Evolutionary conservation across 768 basidiomycete species (phyloP), one percentile per base, ranked within the genome.

Genomic region (Termitomyces sp.): DNA sequence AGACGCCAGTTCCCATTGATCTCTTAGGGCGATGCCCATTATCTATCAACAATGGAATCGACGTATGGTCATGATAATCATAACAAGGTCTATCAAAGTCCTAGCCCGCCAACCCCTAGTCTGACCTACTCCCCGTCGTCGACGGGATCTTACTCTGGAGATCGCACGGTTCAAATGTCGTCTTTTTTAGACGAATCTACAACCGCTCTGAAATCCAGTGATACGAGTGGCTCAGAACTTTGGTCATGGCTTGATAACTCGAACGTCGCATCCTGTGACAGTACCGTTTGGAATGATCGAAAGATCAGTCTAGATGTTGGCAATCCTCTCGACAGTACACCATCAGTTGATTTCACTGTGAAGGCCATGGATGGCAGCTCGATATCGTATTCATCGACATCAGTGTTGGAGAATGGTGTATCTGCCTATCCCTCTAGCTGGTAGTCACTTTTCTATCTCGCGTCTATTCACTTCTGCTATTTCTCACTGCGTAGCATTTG

Each of bases 121-220:
- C 79, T 87, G 41, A 79, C 76, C 12, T 82, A 82, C 52, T 86
- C 86, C 0, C 86, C 86, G 0, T 79, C 83, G 1, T 80, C 84
- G 4, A 84, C 83, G 1, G 84, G 83, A 57, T 85, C 81, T 0
- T 77, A 77, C 13, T 81, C 81, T 5, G 71, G 77, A 50, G 83
- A 84, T 63, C 78, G 78, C 26, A 85, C 82, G 0, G 73, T 84
- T 26, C 84, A 85, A 63, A 81, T 84, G 79, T 70, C 77, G 16
- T 75, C 71, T 0, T 84, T 84, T 58, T 70, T 77, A 65, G 83
- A 86, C 60, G 77, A 78, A 41, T 66, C 67, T 40, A 70, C 72
- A 66, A 65, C 63, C 14, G 48, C 65, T 36, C 54, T 61, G 30
- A 50, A 55, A 46, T 8, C 63, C 50, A 41, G 55, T 57, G 52